Conservation (phyloP, 2,329 filamentous ascomycete species). For the Botrytis elliptica region DNA sequence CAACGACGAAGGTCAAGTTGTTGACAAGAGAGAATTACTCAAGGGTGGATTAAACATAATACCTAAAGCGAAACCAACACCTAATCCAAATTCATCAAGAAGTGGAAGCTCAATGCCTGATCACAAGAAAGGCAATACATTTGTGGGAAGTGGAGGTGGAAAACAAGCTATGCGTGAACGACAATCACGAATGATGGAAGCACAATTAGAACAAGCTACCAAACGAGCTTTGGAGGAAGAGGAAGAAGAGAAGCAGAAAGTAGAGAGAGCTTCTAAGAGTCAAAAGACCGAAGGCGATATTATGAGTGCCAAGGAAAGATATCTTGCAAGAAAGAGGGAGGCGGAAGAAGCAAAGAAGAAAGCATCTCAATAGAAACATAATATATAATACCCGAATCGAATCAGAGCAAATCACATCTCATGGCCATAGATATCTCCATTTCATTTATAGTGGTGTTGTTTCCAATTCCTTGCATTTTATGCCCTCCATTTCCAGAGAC, state of each 20-base stretch:
- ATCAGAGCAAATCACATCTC: background rate
- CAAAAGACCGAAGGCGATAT: constrained; percentile 76
- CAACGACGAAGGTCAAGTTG: constrained; percentile 80
- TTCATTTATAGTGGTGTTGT: constrained; percentile 12
- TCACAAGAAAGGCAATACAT: constrained; percentile 38
- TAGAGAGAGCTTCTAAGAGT: constrained; percentile 69
- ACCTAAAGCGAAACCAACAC: constrained; percentile 56
- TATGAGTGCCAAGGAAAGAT: constrained; percentile 74
- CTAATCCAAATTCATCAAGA: constrained; percentile 23
- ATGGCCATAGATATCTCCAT: background rate
- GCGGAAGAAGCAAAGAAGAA: constrained; percentile 67
- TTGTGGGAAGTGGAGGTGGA: constrained; percentile 48
- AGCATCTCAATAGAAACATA: constrained; percentile 25
- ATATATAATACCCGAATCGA: background rate
- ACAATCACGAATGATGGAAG: constrained; percentile 75
- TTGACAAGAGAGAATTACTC: constrained; percentile 80
- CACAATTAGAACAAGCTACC: constrained; percentile 69
- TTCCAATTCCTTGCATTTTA: background rate
- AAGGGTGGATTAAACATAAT: constrained; percentile 72
- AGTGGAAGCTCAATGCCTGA: constrained; percentile 29
- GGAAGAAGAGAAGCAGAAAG: constrained; percentile 58
- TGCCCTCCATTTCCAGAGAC: background rate
- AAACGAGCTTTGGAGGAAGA: constrained; percentile 72
- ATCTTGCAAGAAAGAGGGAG: constrained; percentile 73
- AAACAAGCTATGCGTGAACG: constrained; percentile 70